Base-by-base conservation (phyloP, 306 rosid species). In the Cucurbita ficifolia region DNA sequence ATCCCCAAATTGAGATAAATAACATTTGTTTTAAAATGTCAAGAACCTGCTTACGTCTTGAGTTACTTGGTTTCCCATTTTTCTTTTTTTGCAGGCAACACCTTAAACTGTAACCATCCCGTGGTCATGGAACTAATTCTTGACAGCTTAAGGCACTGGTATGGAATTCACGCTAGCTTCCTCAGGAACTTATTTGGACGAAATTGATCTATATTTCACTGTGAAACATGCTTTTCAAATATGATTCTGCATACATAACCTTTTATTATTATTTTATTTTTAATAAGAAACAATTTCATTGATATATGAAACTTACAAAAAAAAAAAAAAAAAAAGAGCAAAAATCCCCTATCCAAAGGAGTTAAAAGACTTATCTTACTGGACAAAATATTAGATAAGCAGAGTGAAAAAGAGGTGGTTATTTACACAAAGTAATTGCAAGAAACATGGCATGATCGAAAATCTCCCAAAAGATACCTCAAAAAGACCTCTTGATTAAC, bases 71-170 rank as follows among this genome's bases (percentile, higher is more conserved):
- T 17, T 75, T 74, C 71, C 61, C 62, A 33, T 72, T 40, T 80
- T 71, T 69, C 61, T 69, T 38, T 72, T 40, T 80, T 71, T 71
- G 51, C 88, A 94, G 99, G 99, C 69, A 94, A 94, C 89, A 82
- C 99, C 79, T 85, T 94, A 57, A 91, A 89, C 58, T 94, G 97
- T 78, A 94, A 91, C 83, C 97, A 89, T 81, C 96, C 99, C 12
- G 88, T 94, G 76, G 96, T 94, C 80, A 87, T 89, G 97, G 96
- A 87, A 79, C 91, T 94, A 69, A 77, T 94, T 79, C 86, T 94
- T 39, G 99, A 90, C 79, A 94, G 97, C 89, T 86, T 94, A 80
- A 87, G 96, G 84, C 99, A 91, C 86, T 94, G 99, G 99, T 94
- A 86, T 59, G 76, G 79, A 51, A 46, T 40, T 18, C 71, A 40